Base-by-base conservation (phyloP, 2,329 filamentous ascomycete genomes). In the Clathrospora elynae region DNA sequence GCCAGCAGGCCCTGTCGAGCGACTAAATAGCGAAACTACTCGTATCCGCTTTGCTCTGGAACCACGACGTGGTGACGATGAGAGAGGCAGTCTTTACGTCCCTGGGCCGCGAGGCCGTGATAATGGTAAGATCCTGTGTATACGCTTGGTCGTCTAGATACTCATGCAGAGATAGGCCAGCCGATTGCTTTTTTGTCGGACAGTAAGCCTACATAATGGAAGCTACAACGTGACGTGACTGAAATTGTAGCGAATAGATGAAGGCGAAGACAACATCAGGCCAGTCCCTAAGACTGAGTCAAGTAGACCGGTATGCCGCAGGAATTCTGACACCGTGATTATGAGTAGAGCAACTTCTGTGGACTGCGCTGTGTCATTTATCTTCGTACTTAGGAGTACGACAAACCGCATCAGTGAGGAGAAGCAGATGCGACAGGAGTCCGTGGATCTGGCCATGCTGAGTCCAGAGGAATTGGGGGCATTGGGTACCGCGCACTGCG, bases 401-500 rank as follows among this genome's bases (percentile, higher is more conserved):
- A 51, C 90, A 97, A 71, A 82, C 92, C 10, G 67, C 12, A 17
- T 26, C 6, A 55, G 49, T 6, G 35, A 46, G 8, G 42, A 39
- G 2, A 47, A 26, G 19, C 28, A 41, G 8, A 64, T n/a, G n/a
- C n/a, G 74, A 44, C 77, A 74, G 1, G 59, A 70, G 17, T 78
- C 79, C 20, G 47, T 70, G 19, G 73, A 77, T 35, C 29, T 79
- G 34, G 70, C 70, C 1, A 58, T 62, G 0, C 51, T 69, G 12
- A 73, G 75, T 72, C 70, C 18, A 52, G 91, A 99, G 65, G 93
- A 99, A 68, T 75, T 99, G 3, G 93, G 93, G 93, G 93, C 13
- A 96, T 99, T 51, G 93, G 99, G 69, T 99, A 99, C 63, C 86
- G 93, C 5, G 88, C 92, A 0, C 70, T 99, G 45, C 93, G 95